phyloP scores from a whole-genome alignment of 176 grass and related monocot genomes.

The Triticum dicoccoides region DNA sequence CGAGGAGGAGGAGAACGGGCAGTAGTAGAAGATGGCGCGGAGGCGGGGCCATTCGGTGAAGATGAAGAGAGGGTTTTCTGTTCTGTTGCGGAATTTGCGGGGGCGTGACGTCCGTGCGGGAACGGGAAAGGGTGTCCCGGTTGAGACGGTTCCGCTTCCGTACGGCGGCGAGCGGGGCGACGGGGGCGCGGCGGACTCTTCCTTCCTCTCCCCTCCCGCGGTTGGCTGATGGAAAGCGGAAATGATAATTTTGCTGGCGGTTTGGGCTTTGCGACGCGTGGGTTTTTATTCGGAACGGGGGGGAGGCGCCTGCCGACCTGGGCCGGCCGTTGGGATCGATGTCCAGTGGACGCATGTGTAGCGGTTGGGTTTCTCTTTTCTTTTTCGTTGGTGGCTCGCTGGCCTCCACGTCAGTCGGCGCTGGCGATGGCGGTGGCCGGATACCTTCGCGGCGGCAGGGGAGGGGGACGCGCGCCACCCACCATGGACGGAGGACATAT shows the following conservation, averaged over 20 bases:
- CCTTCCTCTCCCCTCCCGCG: neutral
- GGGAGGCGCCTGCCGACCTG: neutral
- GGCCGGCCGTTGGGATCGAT: neutral
- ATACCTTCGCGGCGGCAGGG: neutral
- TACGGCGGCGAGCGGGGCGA: neutral
- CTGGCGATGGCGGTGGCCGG: neutral
- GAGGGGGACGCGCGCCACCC: neutral
- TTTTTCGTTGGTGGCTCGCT: neutral
- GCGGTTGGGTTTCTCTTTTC: neutral
- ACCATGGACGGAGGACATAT: neutral
- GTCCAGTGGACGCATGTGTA: neutral
- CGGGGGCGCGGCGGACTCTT: neutral
- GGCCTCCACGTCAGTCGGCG: neutral
- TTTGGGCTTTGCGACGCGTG: neutral
- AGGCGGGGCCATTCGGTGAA: neutral
- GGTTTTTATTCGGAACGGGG: neutral
- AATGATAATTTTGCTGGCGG: neutral
- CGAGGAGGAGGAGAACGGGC: neutral
- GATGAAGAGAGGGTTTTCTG: neutral
- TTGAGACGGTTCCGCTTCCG: neutral
- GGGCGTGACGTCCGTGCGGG: neutral
- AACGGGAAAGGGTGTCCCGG: neutral
- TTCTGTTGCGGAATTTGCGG: neutral
- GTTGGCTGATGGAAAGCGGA: neutral
- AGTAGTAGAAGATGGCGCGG: neutral